phyloP scores from a whole-genome alignment of 495 filamentous ascomycete species.

The Stereocaulon alpinum region DNA sequence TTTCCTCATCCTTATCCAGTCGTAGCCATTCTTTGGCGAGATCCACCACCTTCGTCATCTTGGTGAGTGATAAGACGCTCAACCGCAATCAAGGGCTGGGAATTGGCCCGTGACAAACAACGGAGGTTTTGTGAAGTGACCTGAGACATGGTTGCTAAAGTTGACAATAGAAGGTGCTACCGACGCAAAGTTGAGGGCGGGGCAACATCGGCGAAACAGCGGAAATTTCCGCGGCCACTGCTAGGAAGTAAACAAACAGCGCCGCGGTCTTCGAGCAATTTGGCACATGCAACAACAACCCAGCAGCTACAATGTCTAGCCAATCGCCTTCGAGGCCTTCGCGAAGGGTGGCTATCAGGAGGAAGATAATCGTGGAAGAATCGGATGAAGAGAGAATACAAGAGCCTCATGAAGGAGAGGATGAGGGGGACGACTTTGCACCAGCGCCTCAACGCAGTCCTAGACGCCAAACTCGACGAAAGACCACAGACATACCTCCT shows the following conservation, averaged over 20 bases:
- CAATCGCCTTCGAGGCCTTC: constrained; percentile 62
- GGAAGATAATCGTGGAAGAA: constrained; percentile 63
- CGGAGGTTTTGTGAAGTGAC: background rate
- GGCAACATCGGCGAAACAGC: too few relatives aligned
- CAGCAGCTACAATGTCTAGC: constrained; percentile 38
- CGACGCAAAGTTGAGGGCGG: background rate
- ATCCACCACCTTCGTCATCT: background rate
- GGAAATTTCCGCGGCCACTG: background rate
- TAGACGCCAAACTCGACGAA: constrained; percentile 43
- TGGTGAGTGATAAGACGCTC: background rate
- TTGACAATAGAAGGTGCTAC: background rate
- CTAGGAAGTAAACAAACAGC: constrained; percentile 7
- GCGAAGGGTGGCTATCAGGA: constrained; percentile 60
- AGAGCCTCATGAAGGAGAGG: constrained; percentile 45
- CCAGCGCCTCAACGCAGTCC: constrained; percentile 50
- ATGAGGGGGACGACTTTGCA: constrained; percentile 71
- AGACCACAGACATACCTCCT: constrained; percentile 43
- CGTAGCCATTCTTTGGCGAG: constrained; percentile 46
- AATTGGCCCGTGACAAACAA: background rate
- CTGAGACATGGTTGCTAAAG: background rate
- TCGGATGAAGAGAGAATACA: constrained; percentile 57
- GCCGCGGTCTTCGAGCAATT: background rate
- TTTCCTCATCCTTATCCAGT: constrained; percentile 51
- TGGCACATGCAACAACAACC: too few relatives aligned
- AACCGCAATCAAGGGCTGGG: background rate